Evolutionary conservation across 371 early-diverging fungal genomes (phyloP), one percentile per base, ranked within the genome.

Genomic region (Circinella minor): DNA sequence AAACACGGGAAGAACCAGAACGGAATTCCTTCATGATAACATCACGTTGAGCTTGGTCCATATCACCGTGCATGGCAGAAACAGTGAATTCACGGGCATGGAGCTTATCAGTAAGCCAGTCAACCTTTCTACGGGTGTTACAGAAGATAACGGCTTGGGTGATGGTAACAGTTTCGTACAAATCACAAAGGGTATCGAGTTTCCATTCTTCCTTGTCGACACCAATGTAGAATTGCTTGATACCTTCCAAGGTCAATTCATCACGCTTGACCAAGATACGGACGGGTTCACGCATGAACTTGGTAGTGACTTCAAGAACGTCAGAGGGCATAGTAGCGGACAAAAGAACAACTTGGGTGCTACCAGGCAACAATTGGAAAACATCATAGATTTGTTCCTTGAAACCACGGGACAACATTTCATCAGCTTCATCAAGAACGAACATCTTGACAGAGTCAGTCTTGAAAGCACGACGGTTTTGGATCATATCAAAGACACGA

Each of bases 21-120:
- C 98, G 93, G 92, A 99, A 99, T 81, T 96, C 96, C 78, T 94
- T 89, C 96, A 99, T 96, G 71, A 99, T 96, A 46, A 94, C 90
- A 73, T 97, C 97, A 85, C 99, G 93, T 81, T 98, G 97, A 70
- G 91, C 83, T 83, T 99, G 99, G 68, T 93, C 91, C 95, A 99
- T 94, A 61, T 98, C 97, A 84, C 95, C 93, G 80, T 97, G 94
- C 92, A 98, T 96, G 67, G 97, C 89, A n/a, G 94, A 93, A 66
- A 98, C 97, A 51, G 96, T 95, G 84, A 96, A 97, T 48, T 94
- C 93, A 71, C 91, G 88, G 36, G 88, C 88, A 67, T 83, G 88
- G 74, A 98, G 86, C 81, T 95, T 92, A 61, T 91, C 91, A 69
- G 95, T 94, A 65, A 95, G 81, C 89, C 93, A 95, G 77, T 95